A percentile compares a stretch with the other conserved stretches of the same genome.
phyloP scores from a whole-genome alignment of 176 grass and related monocot genomes.

The Puccinellia tenuiflora region DNA sequence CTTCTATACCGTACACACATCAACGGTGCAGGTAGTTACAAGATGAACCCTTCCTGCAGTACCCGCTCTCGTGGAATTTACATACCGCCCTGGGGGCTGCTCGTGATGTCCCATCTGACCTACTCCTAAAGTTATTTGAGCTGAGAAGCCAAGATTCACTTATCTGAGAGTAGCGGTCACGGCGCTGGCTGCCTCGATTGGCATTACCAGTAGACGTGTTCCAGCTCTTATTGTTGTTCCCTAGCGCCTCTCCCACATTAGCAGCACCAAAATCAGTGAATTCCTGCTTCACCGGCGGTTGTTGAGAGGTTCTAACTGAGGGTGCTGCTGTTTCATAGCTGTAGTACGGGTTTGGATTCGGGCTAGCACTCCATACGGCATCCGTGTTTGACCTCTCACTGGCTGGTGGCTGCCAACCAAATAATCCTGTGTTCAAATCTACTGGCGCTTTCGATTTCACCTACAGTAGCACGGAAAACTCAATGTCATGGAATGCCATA shows the following conservation, averaged over 20 bases:
- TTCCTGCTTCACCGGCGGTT: conserved; percentile 37
- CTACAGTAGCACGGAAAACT: not conserved
- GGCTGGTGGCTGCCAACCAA: conserved; percentile 24
- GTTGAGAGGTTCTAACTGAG: not conserved
- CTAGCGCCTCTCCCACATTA: conserved; percentile 31
- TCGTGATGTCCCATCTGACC: conserved; percentile 41
- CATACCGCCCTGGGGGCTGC: conserved; percentile 44
- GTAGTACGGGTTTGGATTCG: conserved; percentile 10
- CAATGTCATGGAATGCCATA: not conserved
- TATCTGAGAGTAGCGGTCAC: conserved; percentile 31
- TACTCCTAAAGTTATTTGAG: conserved; percentile 39
- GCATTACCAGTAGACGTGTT: conserved; percentile 29
- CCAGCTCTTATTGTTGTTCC: conserved; percentile 27
- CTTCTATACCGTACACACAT: conserved; percentile 24
- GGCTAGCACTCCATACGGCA: conserved; percentile 10
- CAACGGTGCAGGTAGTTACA: conserved; percentile 74
- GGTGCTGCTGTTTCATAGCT: conserved; percentile 14
- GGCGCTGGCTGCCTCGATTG: conserved; percentile 32
- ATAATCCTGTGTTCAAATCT: conserved; percentile 5
- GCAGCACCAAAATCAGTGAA: conserved; percentile 32
- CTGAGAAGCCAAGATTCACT: conserved; percentile 50
- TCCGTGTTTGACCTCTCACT: conserved; percentile 12
- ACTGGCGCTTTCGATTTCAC: not conserved
- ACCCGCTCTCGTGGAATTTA: conserved; percentile 72
- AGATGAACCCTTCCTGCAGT: conserved; percentile 80